Conservation (phyloP, 2,329 filamentous ascomycete species). For the Metarhizium rileyi region DNA sequence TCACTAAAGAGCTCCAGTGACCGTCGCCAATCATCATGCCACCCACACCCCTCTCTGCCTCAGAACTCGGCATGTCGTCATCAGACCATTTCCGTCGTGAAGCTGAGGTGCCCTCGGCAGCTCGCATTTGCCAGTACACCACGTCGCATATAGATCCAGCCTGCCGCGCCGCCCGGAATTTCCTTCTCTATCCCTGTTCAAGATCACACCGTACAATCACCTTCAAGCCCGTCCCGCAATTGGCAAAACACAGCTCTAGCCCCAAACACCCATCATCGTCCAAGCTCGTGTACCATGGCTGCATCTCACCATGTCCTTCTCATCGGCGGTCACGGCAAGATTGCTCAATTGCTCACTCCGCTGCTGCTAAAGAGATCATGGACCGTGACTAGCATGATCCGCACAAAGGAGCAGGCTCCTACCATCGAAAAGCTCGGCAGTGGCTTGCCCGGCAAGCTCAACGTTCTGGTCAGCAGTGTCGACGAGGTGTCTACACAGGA, state of each 20-base stretch:
- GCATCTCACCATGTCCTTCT: conserved; percentile 50
- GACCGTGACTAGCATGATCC: conserved; percentile 71
- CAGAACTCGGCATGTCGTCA: background rate
- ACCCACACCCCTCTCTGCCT: no score
- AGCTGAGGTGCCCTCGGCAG: no score
- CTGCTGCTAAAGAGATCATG: conserved; percentile 65
- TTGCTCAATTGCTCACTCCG: conserved; percentile 65
- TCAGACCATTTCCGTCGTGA: no score
- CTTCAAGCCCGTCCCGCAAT: no score
- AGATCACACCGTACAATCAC: no score
- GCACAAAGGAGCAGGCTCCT: conserved; percentile 56
- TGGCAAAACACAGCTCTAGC: no score
- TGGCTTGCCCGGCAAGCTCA: conserved; percentile 51
- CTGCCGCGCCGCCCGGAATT: no score
- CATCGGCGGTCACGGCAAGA: conserved; percentile 73
- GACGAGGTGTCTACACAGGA: conserved; percentile 57
- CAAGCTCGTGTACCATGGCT: conserved; percentile 15
- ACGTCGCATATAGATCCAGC: no score
- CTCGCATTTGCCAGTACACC: no score
- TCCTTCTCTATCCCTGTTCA: no score
- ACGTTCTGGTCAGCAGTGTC: conserved; percentile 60
- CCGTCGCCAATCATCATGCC: no score
- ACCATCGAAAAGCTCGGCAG: conserved; percentile 53
- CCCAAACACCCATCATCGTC: background rate
- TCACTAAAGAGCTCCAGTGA: no score